Conservation (phyloP, 2,329 filamentous ascomycete species). For the Aspergillus transmontanensis region DNA sequence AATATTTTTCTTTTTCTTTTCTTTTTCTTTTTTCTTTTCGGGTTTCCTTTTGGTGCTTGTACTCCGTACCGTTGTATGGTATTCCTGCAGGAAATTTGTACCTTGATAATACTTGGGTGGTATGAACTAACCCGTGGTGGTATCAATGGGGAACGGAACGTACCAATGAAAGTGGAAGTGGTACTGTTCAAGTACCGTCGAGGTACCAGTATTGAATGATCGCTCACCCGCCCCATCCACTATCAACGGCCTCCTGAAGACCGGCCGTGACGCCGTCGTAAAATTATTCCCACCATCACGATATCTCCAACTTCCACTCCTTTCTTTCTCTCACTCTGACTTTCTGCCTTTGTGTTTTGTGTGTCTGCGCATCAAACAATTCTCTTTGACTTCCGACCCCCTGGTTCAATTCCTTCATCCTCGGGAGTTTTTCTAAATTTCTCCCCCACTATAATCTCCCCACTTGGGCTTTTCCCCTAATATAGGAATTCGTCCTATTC, state of each 20-base stretch:
- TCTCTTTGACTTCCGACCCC: constrained; percentile 2
- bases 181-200: not conserved
- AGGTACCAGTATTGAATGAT: constrained; percentile 11
- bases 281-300: constrained; percentile 21
- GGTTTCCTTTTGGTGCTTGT: not conserved
- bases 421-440: constrained; percentile 10
- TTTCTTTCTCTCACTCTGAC: constrained; percentile 7
- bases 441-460: constrained; percentile 9
- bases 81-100: constrained; percentile 1
- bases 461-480: constrained; percentile 16
- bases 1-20: not conserved
- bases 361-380: constrained; percentile 4
- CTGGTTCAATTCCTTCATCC: constrained; percentile 8
- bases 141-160: not conserved
- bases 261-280: constrained; percentile 22
- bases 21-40: not conserved
- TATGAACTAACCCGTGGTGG: not conserved
- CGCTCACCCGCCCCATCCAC: constrained; percentile 11
- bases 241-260: constrained; percentile 21
- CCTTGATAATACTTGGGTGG: not conserved
- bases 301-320: constrained; percentile 21
- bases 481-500: constrained; percentile 12
- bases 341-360: constrained; percentile 11
- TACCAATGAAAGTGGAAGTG: not conserved
- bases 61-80: not conserved